phyloP scores from a whole-genome alignment of 345 rosid genomes.

The Eucalyptus fibrosa region DNA sequence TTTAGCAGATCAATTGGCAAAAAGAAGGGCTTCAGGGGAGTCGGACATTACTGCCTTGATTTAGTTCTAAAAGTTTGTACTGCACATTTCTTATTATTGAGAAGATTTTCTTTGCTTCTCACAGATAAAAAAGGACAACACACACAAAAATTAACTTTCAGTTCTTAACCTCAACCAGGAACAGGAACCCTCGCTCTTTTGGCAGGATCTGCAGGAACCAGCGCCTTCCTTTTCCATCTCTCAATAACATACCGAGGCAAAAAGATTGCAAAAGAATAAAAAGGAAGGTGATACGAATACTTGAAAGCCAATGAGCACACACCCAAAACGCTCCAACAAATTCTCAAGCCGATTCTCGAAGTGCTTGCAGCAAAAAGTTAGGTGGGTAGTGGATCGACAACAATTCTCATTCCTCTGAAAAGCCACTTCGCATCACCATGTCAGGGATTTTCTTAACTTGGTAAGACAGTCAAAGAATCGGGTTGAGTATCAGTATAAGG shows the following conservation, averaged over 20 bases:
- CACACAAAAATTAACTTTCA: neutral
- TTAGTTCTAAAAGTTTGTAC: neutral
- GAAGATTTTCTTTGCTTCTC: neutral
- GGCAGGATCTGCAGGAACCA: neutral
- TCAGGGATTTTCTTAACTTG: neutral
- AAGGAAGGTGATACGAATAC: neutral
- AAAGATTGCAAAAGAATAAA: neutral
- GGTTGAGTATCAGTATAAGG: neutral
- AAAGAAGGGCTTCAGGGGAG: neutral
- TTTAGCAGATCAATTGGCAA: neutral
- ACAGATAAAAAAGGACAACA: neutral
- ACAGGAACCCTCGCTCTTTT: fast-evolving
- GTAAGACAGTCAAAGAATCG: neutral
- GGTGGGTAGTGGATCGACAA: neutral
- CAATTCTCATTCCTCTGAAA: neutral
- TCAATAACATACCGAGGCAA: neutral
- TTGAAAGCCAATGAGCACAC: neutral
- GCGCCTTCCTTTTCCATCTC: neutral
- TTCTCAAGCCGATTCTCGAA: neutral
- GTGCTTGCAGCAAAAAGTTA: neutral
- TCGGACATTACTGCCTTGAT: neutral
- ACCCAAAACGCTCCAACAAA: neutral
- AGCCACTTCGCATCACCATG: neutral
- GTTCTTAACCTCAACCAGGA: neutral
- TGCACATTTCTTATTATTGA: neutral